These are phyloP conservation scores for Solanum gandarillasii DNA, from an alignment of 257 asterid genomes.

Conservation along the genomic window DNA sequence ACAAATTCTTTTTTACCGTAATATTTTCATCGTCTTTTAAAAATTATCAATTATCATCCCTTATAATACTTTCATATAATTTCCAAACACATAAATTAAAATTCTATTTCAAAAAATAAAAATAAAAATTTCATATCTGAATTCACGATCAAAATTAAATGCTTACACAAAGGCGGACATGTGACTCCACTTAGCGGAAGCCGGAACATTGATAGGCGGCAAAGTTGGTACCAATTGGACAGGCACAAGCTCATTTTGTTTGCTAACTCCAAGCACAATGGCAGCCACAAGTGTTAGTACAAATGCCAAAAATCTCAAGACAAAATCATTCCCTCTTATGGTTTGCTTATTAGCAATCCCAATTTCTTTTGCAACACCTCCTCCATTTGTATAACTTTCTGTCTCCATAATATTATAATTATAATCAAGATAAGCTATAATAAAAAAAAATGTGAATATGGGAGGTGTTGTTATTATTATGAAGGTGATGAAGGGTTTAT, in stretches of 20 bases:
- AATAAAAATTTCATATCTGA: not conserved
- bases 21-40: not conserved
- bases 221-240: constrained; percentile 13
- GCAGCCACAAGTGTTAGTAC: constrained; percentile 30
- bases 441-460: not conserved
- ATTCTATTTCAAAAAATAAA: too few relatives aligned
- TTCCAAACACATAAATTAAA: too few relatives aligned
- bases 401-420: constrained; percentile 23
- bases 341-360: constrained; percentile 30
- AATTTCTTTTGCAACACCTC: constrained; percentile 8
- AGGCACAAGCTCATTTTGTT: constrained; percentile 16
- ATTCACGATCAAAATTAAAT: not conserved
- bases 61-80: not conserved
- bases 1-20: too few relatives aligned
- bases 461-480: not conserved
- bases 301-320: constrained; percentile 36
- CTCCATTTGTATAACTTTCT: constrained; percentile 10
- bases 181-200: constrained; percentile 38
- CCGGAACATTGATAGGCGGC: constrained; percentile 29
- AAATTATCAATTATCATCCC: not conserved
- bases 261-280: constrained; percentile 25
- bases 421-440: not conserved
- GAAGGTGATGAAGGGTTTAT: not conserved
- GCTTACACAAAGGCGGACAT: constrained; percentile 45
- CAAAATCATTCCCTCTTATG: constrained; percentile 27